Evolutionary conservation across 2,329 filamentous ascomycete genomes (phyloP), one percentile per base, ranked within the genome.

Genomic region (Phyllosticta citrichinensis): DNA sequence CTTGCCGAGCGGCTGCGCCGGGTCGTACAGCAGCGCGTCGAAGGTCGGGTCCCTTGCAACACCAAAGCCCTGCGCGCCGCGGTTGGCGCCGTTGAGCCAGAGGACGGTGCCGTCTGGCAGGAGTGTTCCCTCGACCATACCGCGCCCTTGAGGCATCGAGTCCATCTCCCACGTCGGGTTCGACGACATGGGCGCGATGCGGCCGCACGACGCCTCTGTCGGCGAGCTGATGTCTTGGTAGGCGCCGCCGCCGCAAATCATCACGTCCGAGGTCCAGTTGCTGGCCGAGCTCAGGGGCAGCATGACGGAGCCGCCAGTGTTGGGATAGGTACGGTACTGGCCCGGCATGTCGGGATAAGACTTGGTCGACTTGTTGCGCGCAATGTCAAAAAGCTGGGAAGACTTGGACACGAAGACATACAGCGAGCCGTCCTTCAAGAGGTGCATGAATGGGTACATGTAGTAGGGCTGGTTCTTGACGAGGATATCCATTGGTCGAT

Each of bases 71-170:
- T 85, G 82, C 30, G 81, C 79, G 63, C 83, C 83, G 62, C 74
- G 71, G 63, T 80, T 80, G 66, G 77, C 81, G 62, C 83, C 83
- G 67, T 86, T 85, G 62, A 85, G 72, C 77, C 80, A 84, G 57
- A 97, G 69, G 51, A 84, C 77, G 2, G 79, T 85, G 47, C 83
- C 83, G 65, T 87, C 83, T 8, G 83, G 79, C 47, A 86, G 78
- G 11, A 85, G 74, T 47, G 80, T 79, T 30, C 79, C 81, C 69
- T 85, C 83, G 35, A 85, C 80, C 83, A 86, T 86, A 55, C 77
- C 79, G 63, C 82, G 79, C 27, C 80, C 81, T 67, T 81, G 74
- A 6, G 81, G 81, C 82, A 85, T 85, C 12, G 75, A 71, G 64
- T 84, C 82, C 75, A 84, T 77, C 62, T 82, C 76, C 82, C 82